A percentile compares a stretch with the other conserved stretches of the same genome.
Conservation (phyloP, 768 basidiomycete species). For the Chlorophyllum brunneum region DNA sequence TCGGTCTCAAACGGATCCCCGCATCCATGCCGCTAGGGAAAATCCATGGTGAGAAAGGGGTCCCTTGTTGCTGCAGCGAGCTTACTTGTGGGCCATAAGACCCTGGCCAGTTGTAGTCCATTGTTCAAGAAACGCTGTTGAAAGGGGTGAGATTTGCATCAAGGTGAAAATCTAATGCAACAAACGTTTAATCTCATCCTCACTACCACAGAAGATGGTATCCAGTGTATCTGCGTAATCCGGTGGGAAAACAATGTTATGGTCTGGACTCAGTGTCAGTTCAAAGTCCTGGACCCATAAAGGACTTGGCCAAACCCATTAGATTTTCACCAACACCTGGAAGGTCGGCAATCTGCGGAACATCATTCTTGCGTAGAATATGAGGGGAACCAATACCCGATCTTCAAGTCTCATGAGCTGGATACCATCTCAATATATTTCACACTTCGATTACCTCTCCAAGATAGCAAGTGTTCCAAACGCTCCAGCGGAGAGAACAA, state of each 20-base stretch:
- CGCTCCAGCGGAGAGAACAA: slow-evolving; percentile 49
- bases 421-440: background rate
- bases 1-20: slow-evolving; percentile 56
- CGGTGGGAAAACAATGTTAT: slow-evolving; percentile 32
- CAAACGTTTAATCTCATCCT: slow-evolving; percentile 38
- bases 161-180: background rate
- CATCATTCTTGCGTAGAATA: slow-evolving; percentile 42
- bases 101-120: slow-evolving; percentile 39
- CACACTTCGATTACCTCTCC: slow-evolving; percentile 30
- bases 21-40: slow-evolving; percentile 45
- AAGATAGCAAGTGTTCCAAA: slow-evolving; percentile 56
- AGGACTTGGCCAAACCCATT: slow-evolving; percentile 31
- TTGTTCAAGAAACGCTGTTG: slow-evolving; percentile 18
- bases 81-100: slow-evolving; percentile 52
- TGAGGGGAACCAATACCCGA: slow-evolving; percentile 54
- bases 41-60: background rate
- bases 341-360: slow-evolving; percentile 54
- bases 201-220: slow-evolving; percentile 35
- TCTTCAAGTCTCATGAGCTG: background rate
- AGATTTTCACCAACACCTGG: slow-evolving; percentile 77
- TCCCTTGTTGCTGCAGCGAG: background rate
- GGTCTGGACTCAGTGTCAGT: slow-evolving; percentile 28
- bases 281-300: background rate
- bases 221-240: slow-evolving; percentile 49
- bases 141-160: background rate